phyloP scores from a whole-genome alignment of 2,329 filamentous ascomycete species.

The Penicillium sp. region DNA sequence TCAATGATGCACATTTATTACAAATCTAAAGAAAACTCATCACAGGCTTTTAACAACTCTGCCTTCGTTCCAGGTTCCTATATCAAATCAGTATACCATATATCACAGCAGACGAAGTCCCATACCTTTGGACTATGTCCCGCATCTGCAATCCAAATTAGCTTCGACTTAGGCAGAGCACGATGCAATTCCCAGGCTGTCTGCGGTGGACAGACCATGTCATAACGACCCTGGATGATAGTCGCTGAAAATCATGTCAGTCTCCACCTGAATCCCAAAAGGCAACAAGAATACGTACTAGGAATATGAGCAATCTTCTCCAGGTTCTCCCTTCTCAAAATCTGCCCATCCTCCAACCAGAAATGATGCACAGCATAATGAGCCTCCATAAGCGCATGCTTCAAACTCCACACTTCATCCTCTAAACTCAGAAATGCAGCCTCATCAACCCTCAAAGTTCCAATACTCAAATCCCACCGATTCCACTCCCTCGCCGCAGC shows the following conservation, averaged over 20 bases:
- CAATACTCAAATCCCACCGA: conserved; percentile 35
- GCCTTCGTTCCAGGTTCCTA: conserved; percentile 9
- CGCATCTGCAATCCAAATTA: conserved; percentile 34
- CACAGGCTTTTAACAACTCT: conserved; percentile 7
- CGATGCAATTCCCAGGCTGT: conserved; percentile 47
- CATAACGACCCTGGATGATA: conserved; percentile 50
- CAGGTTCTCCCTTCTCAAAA: conserved; percentile 35
- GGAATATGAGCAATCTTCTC: conserved; percentile 39
- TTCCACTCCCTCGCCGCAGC: conserved; percentile 40
- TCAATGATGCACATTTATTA: neutral
- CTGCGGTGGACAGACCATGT: conserved; percentile 46
- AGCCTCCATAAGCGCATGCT: conserved; percentile 45
- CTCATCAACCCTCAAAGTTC: conserved; percentile 24
- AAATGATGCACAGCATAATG: conserved; percentile 47
- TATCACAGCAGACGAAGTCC: neutral
- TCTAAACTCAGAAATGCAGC: conserved; percentile 25
- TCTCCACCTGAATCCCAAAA: neutral
- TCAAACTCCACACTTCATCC: conserved; percentile 30
- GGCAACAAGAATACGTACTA: conserved; percentile 13
- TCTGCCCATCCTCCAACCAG: conserved; percentile 45
- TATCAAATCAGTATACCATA: neutral
- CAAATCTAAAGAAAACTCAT: conserved; percentile 1
- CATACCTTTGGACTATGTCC: conserved; percentile 32
- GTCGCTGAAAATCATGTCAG: conserved; percentile 16
- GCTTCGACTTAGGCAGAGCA: conserved; percentile 34